These are phyloP conservation scores for Colletotrichum spinosum DNA, from an alignment of 2,329 filamentous ascomycete genomes.

Conservation along the genomic window DNA sequence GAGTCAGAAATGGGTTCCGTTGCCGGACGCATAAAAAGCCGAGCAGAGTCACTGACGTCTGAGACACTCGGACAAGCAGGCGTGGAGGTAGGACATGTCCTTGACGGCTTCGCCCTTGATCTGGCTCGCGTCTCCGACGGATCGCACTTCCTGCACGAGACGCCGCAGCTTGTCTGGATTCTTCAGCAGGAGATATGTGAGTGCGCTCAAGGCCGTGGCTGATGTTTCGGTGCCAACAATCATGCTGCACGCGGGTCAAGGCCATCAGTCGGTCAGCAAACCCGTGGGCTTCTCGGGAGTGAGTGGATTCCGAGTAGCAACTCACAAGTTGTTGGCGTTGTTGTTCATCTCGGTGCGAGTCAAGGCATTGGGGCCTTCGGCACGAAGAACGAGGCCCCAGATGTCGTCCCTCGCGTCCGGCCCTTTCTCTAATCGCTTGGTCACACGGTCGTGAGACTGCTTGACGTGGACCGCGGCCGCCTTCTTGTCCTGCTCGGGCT, in stretches of 20 bases:
- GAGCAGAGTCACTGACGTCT: conserved; percentile 40
- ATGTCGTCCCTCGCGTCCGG: conserved; percentile 7
- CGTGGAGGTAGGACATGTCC: conserved; percentile 48
- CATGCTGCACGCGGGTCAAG: not conserved
- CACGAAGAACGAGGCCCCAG: conserved; percentile 9
- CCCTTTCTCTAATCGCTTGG: conserved; percentile 2
- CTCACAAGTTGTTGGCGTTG: conserved; percentile 16
- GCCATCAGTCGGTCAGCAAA: no score
- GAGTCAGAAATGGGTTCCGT: no score
- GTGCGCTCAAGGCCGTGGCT: conserved; percentile 44
- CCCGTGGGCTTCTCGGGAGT: no score
- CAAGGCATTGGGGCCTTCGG: conserved; percentile 5
- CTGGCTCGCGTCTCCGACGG: conserved; percentile 47
- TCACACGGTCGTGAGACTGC: conserved; percentile 8
- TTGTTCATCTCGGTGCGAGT: conserved; percentile 16
- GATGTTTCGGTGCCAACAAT: conserved; percentile 49
- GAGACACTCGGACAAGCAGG: conserved; percentile 51
- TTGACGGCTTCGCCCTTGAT: conserved; percentile 47
- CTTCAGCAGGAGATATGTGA: conserved; percentile 42
- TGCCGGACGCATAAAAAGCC: no score
- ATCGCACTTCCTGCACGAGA: conserved; percentile 51
- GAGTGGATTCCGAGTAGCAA: conserved; percentile 13
- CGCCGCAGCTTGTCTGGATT: conserved; percentile 45
- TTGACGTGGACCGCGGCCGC: conserved; percentile 7
- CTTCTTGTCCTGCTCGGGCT: conserved; percentile 6